phyloP scores from a whole-genome alignment of 805 yeast species.

The Candida sanyiensis region DNA sequence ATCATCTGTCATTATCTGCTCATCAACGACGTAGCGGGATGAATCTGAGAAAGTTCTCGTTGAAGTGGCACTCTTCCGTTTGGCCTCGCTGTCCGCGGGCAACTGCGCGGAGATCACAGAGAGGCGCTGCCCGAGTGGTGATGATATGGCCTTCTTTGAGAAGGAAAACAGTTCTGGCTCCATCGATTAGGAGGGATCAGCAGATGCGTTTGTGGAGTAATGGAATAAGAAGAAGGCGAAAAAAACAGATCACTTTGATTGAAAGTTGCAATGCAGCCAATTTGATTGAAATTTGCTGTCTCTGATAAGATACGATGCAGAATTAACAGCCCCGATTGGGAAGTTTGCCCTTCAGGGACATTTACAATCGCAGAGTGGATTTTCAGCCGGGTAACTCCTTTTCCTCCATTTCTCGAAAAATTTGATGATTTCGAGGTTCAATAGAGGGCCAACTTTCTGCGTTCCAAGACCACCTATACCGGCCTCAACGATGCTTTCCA shows the following conservation, averaged over 20 bases:
- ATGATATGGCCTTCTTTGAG: conserved; percentile 23
- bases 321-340: not conserved
- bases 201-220: not conserved
- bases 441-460: no score
- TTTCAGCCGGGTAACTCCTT: no score
- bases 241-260: not conserved
- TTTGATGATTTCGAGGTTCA: not conserved
- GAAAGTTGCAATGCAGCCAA: conserved; percentile 1
- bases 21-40: conserved; percentile 5
- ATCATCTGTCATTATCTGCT: conserved; percentile 19
- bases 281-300: not conserved
- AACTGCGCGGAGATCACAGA: conserved; percentile 22
- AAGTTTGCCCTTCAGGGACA: not conserved
- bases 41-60: conserved; percentile 7
- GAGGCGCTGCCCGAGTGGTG: conserved; percentile 9
- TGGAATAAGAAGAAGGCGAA: not conserved
- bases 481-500: conserved; percentile 1
- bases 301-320: not conserved
- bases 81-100: conserved; percentile 12
- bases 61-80: not conserved
- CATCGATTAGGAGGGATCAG: conserved; percentile 7
- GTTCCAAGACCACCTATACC: no score
- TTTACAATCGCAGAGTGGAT: conserved; percentile 1
- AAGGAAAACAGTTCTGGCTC: conserved; percentile 21
- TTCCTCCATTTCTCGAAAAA: no score